Percentiles rank a stretch among this genome's conserved stretches.
These are phyloP conservation scores for Petunia axillaris DNA, from an alignment of 257 asterid species.

Conservation along the genomic window DNA sequence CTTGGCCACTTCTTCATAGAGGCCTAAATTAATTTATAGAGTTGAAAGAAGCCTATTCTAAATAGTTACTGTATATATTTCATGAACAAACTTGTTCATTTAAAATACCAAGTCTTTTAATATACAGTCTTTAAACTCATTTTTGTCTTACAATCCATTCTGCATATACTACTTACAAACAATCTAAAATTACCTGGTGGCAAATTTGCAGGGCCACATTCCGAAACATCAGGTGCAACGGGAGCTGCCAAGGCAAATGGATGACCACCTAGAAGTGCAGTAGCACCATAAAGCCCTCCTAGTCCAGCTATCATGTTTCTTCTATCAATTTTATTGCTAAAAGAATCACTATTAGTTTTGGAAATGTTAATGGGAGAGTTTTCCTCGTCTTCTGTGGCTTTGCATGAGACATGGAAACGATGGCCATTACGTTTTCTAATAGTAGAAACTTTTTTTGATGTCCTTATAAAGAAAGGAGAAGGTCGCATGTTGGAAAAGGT, in stretches of 20 bases:
- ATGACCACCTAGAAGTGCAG: slow-evolving; percentile 43
- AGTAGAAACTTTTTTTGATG: slow-evolving; percentile 24
- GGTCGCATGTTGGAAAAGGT: slow-evolving; percentile 28
- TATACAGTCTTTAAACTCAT: neutral
- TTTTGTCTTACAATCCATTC: neutral
- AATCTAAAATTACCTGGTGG: slow-evolving; percentile 39
- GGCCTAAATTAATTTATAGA: neutral
- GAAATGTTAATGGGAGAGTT: slow-evolving; percentile 17
- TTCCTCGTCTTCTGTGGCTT: slow-evolving; percentile 36
- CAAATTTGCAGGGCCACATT: slow-evolving; percentile 77
- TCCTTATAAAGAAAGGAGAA: slow-evolving; percentile 34
- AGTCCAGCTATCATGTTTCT: slow-evolving; percentile 67
- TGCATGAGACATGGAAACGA: slow-evolving; percentile 49
- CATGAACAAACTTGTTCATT: too few species aligned
- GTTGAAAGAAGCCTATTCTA: too few species aligned
- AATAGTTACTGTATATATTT: too few species aligned
- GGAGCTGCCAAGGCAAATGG: slow-evolving; percentile 71
- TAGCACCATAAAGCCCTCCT: slow-evolving; percentile 75
- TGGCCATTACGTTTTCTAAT: slow-evolving; percentile 28
- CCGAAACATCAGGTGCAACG: slow-evolving; percentile 61
- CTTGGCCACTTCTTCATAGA: neutral
- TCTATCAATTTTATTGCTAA: slow-evolving; percentile 41
- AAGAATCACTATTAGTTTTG: slow-evolving; percentile 22
- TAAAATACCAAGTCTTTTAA: too few species aligned
- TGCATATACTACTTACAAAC: neutral